These are phyloP conservation scores for Henckelia pumila DNA, from an alignment of 257 asterid species.

Conservation along the genomic window DNA sequence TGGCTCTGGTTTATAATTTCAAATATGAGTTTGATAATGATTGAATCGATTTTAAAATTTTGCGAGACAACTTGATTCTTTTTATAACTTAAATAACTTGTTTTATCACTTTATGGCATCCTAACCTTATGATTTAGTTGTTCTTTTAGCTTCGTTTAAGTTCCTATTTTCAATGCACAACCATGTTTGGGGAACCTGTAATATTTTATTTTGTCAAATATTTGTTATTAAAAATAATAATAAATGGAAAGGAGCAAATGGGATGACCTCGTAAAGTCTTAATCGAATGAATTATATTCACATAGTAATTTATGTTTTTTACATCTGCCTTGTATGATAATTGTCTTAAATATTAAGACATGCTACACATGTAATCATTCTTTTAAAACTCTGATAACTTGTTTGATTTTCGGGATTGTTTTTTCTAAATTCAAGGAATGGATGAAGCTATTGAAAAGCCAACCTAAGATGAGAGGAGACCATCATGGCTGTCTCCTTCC, in stretches of 20 bases:
- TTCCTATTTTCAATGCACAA: too few species aligned
- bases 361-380: background rate
- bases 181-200: background rate
- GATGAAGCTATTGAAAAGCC: constrained; percentile 35
- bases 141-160: background rate
- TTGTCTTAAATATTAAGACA: background rate
- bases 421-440: constrained; percentile 32
- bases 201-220: too few species aligned
- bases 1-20: background rate
- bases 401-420: background rate
- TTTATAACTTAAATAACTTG: background rate
- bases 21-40: background rate
- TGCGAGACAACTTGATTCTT: background rate
- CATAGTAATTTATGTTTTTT: background rate
- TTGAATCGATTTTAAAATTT: too few species aligned
- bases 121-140: background rate
- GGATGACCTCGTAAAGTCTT: too few species aligned
- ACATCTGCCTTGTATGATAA: background rate
- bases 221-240: too few species aligned
- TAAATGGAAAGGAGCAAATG: too few species aligned
- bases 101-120: background rate
- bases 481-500: constrained; percentile 21
- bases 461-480: constrained; percentile 31
- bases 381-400: background rate
- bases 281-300: too few species aligned